A percentile compares a stretch with the other conserved stretches of the same genome.
These are phyloP conservation scores for Fusarium goolgardi DNA, from an alignment of 2,329 filamentous ascomycete species.

Conservation along the genomic window DNA sequence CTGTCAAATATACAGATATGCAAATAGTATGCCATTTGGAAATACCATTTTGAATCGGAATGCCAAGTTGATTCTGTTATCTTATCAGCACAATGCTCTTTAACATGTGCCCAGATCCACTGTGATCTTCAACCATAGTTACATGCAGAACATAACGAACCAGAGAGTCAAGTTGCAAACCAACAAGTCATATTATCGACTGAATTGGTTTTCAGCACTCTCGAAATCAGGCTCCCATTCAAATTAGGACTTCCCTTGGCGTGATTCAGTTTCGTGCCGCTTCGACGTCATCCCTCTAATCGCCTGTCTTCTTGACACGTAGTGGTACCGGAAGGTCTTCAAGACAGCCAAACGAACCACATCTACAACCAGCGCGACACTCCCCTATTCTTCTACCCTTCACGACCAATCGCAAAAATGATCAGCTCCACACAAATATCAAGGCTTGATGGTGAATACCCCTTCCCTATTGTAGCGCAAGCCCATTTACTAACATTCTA, in stretches of 20 bases:
- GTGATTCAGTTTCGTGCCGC: conserved; percentile 21
- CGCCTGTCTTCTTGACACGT: conserved; percentile 47
- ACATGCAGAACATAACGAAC: conserved; percentile 4
- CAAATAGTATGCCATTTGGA: neutral
- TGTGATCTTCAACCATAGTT: conserved; percentile 14
- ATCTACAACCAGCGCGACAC: conserved; percentile 12
- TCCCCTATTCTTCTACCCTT: conserved; percentile 2
- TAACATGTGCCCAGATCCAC: conserved; percentile 34
- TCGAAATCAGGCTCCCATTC: neutral
- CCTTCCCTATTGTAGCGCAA: conserved; percentile 4
- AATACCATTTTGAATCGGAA: conserved; percentile 15
- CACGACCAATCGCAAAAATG: conserved; percentile 61
- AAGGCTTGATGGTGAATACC: conserved; percentile 80
- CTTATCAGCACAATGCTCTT: conserved; percentile 42
- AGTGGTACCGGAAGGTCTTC: conserved; percentile 20
- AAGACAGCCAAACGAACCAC: conserved; percentile 25
- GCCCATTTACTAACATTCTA: conserved; percentile 32
- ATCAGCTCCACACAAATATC: conserved; percentile 95
- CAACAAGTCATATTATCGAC: neutral
- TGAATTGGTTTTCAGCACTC: neutral
- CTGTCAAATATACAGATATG: neutral
- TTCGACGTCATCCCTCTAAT: conserved; percentile 31
- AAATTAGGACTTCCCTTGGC: neutral
- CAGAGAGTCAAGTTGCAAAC: conserved; percentile 3
- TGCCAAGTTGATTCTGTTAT: conserved; percentile 36